A percentile compares a stretch with the other conserved stretches of the same genome.
Conservation (phyloP, 176 grass and related monocot genomes). For the Tillandsia leiboldiana region DNA sequence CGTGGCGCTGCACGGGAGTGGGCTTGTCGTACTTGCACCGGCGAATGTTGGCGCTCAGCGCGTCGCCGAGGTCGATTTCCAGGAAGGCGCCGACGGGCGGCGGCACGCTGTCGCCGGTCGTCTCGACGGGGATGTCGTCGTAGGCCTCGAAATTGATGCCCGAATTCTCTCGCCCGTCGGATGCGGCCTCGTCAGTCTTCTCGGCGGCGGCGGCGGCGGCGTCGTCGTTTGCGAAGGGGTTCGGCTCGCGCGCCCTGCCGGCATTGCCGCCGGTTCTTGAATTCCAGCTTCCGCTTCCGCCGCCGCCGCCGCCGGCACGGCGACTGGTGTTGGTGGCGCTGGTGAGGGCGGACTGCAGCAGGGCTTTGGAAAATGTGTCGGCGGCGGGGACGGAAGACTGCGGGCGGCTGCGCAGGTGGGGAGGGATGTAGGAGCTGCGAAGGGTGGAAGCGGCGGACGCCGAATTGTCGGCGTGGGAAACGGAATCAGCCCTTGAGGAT, state of each 20-base stretch:
- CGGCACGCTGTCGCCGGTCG: conserved; percentile 74
- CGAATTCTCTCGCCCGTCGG: conserved; percentile 36
- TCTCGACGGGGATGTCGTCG: conserved; percentile 85
- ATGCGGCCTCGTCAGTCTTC: conserved; percentile 16
- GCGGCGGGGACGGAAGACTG: not conserved
- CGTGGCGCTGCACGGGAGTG: conserved; percentile 85
- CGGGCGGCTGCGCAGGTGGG: conserved; percentile 57
- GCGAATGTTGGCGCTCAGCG: conserved; percentile 69
- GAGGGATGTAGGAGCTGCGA: conserved; percentile 65
- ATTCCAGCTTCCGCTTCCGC: conserved; percentile 34
- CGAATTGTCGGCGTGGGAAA: conserved; percentile 91
- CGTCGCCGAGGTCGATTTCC: conserved; percentile 76
- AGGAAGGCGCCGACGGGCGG: conserved; percentile 60
- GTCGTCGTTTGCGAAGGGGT: conserved; percentile 37
- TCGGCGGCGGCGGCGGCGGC: conserved; percentile 18
- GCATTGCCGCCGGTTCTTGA: conserved; percentile 41
- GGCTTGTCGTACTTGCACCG: conserved; percentile 85
- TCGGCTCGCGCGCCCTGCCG: conserved; percentile 56
- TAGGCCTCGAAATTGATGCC: conserved; percentile 92
- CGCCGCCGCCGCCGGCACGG: conserved; percentile 10
- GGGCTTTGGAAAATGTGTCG: not conserved
- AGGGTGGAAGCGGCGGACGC: conserved; percentile 37
- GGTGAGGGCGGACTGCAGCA: conserved; percentile 9
- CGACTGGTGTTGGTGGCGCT: not conserved
- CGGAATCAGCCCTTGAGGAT: conserved; percentile 97